These are phyloP conservation scores for Citeromyces hawaiiensis DNA, from an alignment of 1,139 yeast genomes.

Conservation along the genomic window DNA sequence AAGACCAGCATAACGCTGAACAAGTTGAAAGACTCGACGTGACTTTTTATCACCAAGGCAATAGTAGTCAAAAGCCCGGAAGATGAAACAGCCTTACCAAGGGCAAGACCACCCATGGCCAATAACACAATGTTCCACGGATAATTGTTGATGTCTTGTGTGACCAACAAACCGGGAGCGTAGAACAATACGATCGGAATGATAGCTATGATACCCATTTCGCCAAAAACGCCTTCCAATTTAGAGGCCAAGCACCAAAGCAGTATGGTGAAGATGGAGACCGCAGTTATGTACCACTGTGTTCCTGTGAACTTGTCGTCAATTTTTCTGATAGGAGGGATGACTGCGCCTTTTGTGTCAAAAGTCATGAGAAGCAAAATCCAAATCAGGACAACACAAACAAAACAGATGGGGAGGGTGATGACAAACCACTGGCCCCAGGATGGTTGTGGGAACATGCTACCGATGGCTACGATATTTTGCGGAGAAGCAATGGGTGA, in stretches of 20 bases:
- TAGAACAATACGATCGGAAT: slow-evolving; percentile 76
- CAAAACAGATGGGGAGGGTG: slow-evolving; percentile 62
- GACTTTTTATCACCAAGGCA: slow-evolving; percentile 52
- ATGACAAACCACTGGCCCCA: slow-evolving; percentile 94
- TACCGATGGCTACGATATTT: slow-evolving; percentile 76
- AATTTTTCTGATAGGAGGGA: slow-evolving; percentile 36
- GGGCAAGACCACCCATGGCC: slow-evolving; percentile 94
- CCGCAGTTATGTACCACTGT: slow-evolving; percentile 56
- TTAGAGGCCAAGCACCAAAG: slow-evolving; percentile 79
- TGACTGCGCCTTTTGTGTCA: slow-evolving; percentile 41
- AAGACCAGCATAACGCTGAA: slow-evolving; percentile 63
- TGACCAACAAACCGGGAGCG: slow-evolving; percentile 73
- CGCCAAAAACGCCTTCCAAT: slow-evolving; percentile 63
- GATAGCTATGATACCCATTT: slow-evolving; percentile 79
- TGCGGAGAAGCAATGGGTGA: slow-evolving; percentile 96
- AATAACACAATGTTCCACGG: slow-evolving; percentile 88
- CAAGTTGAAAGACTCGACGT: slow-evolving; percentile 46
- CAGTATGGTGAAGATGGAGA: slow-evolving; percentile 57
- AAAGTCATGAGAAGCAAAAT: slow-evolving; percentile 53
- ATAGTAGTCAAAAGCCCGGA: slow-evolving; percentile 75
- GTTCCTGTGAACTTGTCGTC: slow-evolving; percentile 57
- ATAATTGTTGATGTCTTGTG: slow-evolving; percentile 84
- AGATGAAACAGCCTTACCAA: slow-evolving; percentile 84
- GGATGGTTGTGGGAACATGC: slow-evolving; percentile 82
- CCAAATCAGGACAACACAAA: slow-evolving; percentile 61